These are phyloP conservation scores for Micromonas pusilla DNA, from an alignment of 139 green algal genomes.

Conservation along the genomic window DNA sequence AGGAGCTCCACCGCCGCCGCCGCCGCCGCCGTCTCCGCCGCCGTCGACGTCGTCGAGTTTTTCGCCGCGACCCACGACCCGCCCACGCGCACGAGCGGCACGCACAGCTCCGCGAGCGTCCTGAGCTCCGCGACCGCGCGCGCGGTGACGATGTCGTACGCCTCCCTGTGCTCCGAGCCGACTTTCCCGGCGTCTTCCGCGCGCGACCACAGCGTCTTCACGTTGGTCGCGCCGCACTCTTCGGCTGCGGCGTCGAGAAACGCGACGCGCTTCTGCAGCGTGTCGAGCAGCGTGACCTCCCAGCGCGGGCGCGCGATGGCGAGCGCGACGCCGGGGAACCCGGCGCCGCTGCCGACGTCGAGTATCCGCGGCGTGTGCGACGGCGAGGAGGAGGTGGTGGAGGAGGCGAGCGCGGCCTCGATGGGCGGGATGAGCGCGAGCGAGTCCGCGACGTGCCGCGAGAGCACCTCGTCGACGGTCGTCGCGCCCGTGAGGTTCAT, in stretches of 20 bases:
- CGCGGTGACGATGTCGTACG: constrained; percentile 65
- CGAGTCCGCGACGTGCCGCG: constrained; percentile 65
- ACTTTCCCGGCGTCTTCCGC: constrained; percentile 62
- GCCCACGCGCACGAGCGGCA: constrained; percentile 69
- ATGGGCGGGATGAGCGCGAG: constrained; percentile 68
- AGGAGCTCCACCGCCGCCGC: constrained; percentile 44
- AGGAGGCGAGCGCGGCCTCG: constrained; percentile 25
- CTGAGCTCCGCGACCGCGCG: constrained; percentile 75
- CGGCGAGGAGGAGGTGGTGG: neutral
- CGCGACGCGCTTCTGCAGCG: constrained; percentile 61
- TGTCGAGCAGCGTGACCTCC: constrained; percentile 72
- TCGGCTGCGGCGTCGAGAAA: constrained; percentile 45
- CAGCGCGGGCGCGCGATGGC: constrained; percentile 56
- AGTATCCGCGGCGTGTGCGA: constrained; percentile 32
- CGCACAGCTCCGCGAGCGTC: constrained; percentile 80
- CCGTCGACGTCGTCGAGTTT: constrained; percentile 29
- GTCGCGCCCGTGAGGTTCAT: constrained; percentile 65
- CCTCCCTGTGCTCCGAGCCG: constrained; percentile 9
- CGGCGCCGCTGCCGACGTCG: constrained; percentile 83
- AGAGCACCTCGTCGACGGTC: constrained; percentile 44
- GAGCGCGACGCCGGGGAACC: constrained; percentile 76
- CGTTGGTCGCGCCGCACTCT: constrained; percentile 48
- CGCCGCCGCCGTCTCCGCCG: neutral
- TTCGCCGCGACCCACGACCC: constrained; percentile 80
- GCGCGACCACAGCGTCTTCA: constrained; percentile 57